Evolutionary conservation across 116 monocot genomes (phyloP), one percentile per base, ranked within the genome.

Genomic region (Phalaenopsis hybrid): DNA sequence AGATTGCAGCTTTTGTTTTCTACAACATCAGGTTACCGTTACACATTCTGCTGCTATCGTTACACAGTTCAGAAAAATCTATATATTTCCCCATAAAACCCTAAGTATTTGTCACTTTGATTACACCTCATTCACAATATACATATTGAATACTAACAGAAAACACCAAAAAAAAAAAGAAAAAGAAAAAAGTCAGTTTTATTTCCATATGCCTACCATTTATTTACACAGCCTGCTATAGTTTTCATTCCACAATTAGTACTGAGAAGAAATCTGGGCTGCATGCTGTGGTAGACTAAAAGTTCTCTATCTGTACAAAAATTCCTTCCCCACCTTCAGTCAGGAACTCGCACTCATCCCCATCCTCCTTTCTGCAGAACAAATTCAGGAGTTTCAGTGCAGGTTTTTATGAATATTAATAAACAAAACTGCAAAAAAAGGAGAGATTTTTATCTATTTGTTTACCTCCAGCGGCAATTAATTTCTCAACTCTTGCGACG

Each of bases 401-500:
- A 4, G 16, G 72, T 72, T 72, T 41, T 72, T 15, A 89, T 81
- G 88, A 55, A 55, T 55, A 81, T 6, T 81, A 83, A 20, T 49
- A 20, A 12, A 61, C 13, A 4, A 3, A 55, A 55, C 55, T 55
- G 17, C 16, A 58, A 45, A 20, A 57, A n/a, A 79, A 1, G 41
- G 41, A 41, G 41, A 41, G 4, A 41, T 4, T 41, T 41, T 41
- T 41, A 41, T 8, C 17, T 57, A 3, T 76, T 76, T 4, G 2
- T 55, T 79, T 82, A 90, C 90, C 90, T 90, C 90, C 90, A 25
- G 90, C 80, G 15, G 88, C 78, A 67, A 90, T 86, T 76, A 91
- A 79, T 79, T 91, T 88, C 83, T 91, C 91, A 45, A 91, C 91
- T 33, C 91, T 85, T 4, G 89, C 86, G 11, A 88, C 88, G 43